Evolutionary conservation across 2,329 filamentous ascomycete genomes (phyloP), one percentile per base, ranked within the genome.

Genomic region (Epichloe gansuensis): DNA sequence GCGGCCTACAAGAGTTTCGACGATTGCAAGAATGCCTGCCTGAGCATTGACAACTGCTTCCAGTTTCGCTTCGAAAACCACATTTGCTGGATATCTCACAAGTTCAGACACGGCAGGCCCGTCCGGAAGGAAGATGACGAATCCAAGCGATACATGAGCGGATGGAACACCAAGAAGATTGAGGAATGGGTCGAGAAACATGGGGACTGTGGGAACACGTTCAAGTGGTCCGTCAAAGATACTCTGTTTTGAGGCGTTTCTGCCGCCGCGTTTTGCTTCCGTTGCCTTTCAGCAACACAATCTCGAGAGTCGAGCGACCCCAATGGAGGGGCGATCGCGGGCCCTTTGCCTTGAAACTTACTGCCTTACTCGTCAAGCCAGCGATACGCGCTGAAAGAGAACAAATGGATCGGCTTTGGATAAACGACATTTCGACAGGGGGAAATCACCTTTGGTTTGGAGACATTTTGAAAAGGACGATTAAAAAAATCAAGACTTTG

Each of bases 1-100:
- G 55, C 63, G 12, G 75, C 75, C 0, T 70, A 75, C 57, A 53
- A 59, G 47, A 71, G 65, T 38, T 67, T 68, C 43, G 69, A 73
- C 2, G 57, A 70, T 50, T 80, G 76, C 60, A 65, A 63, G 3
- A 60, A 59, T 31, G 72, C 72, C 2, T 82, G 78, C 59, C 59
- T 69, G 42, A 64, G 60, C 45, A 50, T 63, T 35, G 35, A 55
- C 0, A 53, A 60, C 8, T 76, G 73, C 62, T 66, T 74, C 56
- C 70, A 73, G 57, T 75, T 66, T 57, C 63, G 62, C 34, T 75
- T 66, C 58, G 59, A 64, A 34, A 57, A 69, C n/a, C 63, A 67
- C 31, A 57, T 69, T 42, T 76, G 73, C 57, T 56, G 60, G 5
- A 63, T 69, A 34, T 59, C 63, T 51, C 58, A 58, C 51, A 61